Evolutionary conservation across 139 green algal genomes (phyloP).

Genomic region (Zygnema circumcarinatum): DNA sequence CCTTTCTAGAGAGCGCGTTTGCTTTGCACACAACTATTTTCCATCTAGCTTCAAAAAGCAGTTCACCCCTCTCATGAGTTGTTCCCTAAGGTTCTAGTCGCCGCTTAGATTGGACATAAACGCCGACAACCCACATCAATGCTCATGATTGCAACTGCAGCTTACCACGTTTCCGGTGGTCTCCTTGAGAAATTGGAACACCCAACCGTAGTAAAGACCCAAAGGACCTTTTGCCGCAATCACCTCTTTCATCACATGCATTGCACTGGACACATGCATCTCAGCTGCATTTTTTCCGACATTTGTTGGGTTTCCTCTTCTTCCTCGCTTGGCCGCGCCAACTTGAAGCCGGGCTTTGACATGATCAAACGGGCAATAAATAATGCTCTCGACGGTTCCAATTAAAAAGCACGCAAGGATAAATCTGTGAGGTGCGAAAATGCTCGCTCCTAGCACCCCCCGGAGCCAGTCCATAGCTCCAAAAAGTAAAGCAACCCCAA

Average conservation of each 20-base stretch:
- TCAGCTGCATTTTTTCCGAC: slow-evolving; percentile 1
- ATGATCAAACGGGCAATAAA: slow-evolving; percentile 53
- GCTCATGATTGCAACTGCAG: not conserved
- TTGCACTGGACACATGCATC: not conserved
- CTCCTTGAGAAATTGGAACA: slow-evolving; percentile 43
- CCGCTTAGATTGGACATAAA: no score
- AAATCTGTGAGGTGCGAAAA: slow-evolving; percentile 7
- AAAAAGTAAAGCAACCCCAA: slow-evolving; percentile 48
- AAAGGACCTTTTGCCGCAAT: slow-evolving; percentile 14
- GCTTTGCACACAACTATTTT: no score
- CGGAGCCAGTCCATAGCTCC: slow-evolving; percentile 51
- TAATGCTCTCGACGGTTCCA: slow-evolving; percentile 36
- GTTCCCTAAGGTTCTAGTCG: no score
- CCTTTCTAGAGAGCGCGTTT: no score
- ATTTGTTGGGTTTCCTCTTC: not conserved
- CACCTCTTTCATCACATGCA: slow-evolving; percentile 30
- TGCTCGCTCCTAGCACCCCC: not conserved
- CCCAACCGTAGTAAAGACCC: slow-evolving; percentile 35
- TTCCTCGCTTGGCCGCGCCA: not conserved
- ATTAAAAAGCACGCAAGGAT: slow-evolving; percentile 41
- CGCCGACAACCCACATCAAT: no score
- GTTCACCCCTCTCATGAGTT: no score
- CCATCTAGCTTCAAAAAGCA: no score
- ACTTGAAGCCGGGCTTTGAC: slow-evolving; percentile 52
- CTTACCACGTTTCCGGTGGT: slow-evolving; percentile 39